Base-by-base conservation (phyloP, 2,329 filamentous ascomycete genomes). In the Neopestalotiopsis clavispora region DNA sequence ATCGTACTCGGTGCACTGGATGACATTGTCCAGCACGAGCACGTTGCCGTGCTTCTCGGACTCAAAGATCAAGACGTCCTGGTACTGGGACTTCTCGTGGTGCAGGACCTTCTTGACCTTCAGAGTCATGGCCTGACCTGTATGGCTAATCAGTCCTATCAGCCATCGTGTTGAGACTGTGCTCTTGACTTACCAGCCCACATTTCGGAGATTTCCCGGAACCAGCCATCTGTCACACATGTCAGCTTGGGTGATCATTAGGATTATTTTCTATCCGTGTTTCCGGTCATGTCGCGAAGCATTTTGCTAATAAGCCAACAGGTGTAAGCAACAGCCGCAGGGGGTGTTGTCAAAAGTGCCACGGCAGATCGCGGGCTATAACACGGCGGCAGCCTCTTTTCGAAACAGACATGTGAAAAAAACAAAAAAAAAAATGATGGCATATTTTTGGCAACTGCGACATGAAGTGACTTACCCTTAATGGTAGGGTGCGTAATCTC, bases 11-110 rank as follows among this genome's bases (percentile, higher is more conserved):
- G 96, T 98, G 89, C 91, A 94, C 86, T 99, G 96, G 83, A 99
- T 97, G 81, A 98, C 96, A 81, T 98, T 98, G 89, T 99, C 96
- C 75, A 99, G 90, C 72, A 99, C 95, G 69, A 99, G 89, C 71
- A 98, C 95, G 79, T 91, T 97, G 83, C 96, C 96, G 83, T 98
- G 93, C 88, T 98, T 91, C 86, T 92, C 97, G 76, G 94, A 97
- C 88, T 99, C 93, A 87, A 99, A 99, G 87, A 98, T 94, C 78
- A 99, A 91, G 74, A 99, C 95, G 80, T 99, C 96, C 85, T 99
- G 96, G 87, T 98, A 99, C 87, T 97, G 87, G 88, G 93, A 96
- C 90, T 98, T 98, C 87, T 99, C 96, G 87, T 98, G 95, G 89
- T 98, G 95, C 72, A 99, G 88, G 79, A 99, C 91, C 87, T 98